phyloP scores from a whole-genome alignment of 140 eudicot species.

The Senecio squalidus region DNA sequence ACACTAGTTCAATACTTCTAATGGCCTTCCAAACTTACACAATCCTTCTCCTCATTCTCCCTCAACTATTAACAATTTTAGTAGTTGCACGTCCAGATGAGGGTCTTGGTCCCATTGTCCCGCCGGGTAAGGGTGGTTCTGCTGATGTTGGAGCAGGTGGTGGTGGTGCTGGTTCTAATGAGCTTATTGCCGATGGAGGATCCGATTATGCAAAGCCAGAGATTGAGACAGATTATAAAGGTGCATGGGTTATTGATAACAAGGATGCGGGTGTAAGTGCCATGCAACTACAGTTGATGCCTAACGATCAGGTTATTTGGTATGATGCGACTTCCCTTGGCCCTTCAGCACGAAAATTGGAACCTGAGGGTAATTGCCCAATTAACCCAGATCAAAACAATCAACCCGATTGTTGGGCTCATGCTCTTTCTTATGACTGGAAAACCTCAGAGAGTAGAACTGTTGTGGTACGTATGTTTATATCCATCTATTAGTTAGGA shows the following conservation, averaged over 20 bases:
- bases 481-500: not conserved
- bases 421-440: conserved; percentile 48
- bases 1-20: not conserved
- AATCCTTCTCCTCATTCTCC: not conserved
- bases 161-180: not conserved
- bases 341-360: conserved; percentile 28
- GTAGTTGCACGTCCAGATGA: conserved; percentile 10
- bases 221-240: conserved; percentile 25
- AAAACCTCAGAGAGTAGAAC: conserved; percentile 31
- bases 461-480: conserved; percentile 43
- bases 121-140: not conserved
- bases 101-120: not conserved
- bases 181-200: not conserved
- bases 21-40: too few species aligned
- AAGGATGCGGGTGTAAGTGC: conserved; percentile 51
- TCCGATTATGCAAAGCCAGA: conserved; percentile 15
- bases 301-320: conserved; percentile 44
- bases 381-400: not conserved
- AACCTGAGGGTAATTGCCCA: conserved; percentile 30
- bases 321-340: conserved; percentile 59
- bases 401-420: conserved; percentile 51
- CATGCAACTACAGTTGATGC: conserved; percentile 78
- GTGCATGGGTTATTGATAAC: conserved; percentile 36
- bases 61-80: not conserved
- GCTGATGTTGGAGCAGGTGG: not conserved